Evolutionary conservation across 495 filamentous ascomycete species (phyloP).

Genomic region (Sphaerosporella brunnea): DNA sequence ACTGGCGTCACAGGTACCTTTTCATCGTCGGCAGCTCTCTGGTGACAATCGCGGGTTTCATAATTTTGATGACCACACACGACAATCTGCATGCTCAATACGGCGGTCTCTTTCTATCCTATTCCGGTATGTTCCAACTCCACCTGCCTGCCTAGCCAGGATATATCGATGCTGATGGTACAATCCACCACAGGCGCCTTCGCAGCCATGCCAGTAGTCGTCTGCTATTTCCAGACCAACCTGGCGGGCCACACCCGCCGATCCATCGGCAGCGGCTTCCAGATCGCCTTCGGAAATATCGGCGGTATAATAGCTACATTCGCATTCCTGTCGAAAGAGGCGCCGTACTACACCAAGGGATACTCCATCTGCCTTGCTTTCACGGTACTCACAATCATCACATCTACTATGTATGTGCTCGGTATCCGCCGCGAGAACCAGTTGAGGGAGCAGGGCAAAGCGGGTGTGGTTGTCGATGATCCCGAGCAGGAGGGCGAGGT

Average conservation of each 20-base stretch:
- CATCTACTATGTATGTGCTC: slow-evolving; percentile 43
- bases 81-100: slow-evolving; percentile 45
- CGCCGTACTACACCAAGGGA: slow-evolving; percentile 49
- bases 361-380: slow-evolving; percentile 68
- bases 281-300: slow-evolving; percentile 60
- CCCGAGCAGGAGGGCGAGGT: slow-evolving; percentile 57
- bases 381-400: slow-evolving; percentile 43
- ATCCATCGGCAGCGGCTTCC: slow-evolving; percentile 70
- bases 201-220: slow-evolving; percentile 61
- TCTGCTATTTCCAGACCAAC: slow-evolving; percentile 94
- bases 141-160: slow-evolving; percentile 24
- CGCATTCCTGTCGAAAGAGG: slow-evolving; percentile 55
- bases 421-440: slow-evolving; percentile 48
- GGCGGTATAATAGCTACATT: slow-evolving; percentile 86
- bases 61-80: slow-evolving; percentile 50
- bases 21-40: slow-evolving; percentile 50
- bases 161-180: background rate
- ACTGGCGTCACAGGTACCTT: slow-evolving; percentile 50
- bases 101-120: slow-evolving; percentile 57
- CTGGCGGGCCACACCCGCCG: slow-evolving; percentile 72
- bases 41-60: slow-evolving; percentile 52
- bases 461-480: slow-evolving; percentile 35
- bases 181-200: slow-evolving; percentile 34
- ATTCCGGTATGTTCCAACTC: slow-evolving; percentile 11
- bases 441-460: slow-evolving; percentile 36